Evolutionary conservation across 2,329 filamentous ascomycete species (phyloP), one percentile per base, ranked within the genome.

Genomic region (Lachnellula arida): DNA sequence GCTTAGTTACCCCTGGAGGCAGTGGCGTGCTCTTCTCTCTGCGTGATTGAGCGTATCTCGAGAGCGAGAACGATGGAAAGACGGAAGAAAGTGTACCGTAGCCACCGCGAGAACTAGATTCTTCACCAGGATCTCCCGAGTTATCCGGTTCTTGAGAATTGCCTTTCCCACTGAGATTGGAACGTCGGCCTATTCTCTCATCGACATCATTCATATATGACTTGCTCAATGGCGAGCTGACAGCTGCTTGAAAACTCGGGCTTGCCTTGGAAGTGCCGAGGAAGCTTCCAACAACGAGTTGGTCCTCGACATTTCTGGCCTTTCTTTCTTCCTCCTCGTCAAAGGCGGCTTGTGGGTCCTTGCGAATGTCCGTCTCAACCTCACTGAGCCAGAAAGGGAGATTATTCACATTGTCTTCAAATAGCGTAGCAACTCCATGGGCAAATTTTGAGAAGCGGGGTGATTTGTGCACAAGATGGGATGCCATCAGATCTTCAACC

Each of bases 361-460:
- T 91, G 63, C 93, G 87, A 68, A 99, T 99, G 69, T 99, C 94
- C 34, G 84, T 89, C 69, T 97, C 93, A 44, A 97, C 80, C 60
- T 96, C 89, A 66, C 87, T 87, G 35, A 97, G 81, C 94, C 94
- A 99, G 76, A 97, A 97, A 14, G 94, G 94, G 67, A 97, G 85
- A 60, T 85, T 92, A 74, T 97, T 97, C 71, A 99, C 92, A 68
- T 96, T 85, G 72, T 99, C 91, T 67, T 97, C 94, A 64, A 97
- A 97, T 2, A 99, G 79, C 40, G 87, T 86, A 7, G 93, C 92
- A 4, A 95, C 86, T 59, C 94, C 94, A 67, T 99, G 93, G 2
- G 96, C 88, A 65, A 97, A 99, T 72, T 99, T 99, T 66, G 91
- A 97, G 75, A 99, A 99, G 50, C 88, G 85, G 1, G 92, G 90